Evolutionary conservation across 768 basidiomycete species (phyloP).

Genomic region (Lactarius trivialis): DNA sequence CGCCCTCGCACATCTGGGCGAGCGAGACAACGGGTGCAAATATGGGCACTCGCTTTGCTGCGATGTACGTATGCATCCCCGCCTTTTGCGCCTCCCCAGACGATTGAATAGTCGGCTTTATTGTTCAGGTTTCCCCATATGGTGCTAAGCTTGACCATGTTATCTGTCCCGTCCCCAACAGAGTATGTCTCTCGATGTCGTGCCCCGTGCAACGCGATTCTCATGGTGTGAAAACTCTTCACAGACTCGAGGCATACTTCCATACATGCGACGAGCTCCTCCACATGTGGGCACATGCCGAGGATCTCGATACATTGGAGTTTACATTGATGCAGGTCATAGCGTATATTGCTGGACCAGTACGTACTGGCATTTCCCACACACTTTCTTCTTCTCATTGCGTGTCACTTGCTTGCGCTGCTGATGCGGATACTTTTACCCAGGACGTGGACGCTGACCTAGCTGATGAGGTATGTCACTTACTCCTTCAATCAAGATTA

Average conservation of each 20-base stretch:
- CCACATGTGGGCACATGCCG: slow-evolving; percentile 27
- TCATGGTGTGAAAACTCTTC: not conserved
- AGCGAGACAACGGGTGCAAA: slow-evolving; percentile 25
- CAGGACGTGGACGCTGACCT: slow-evolving; percentile 14
- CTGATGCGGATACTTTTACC: not conserved
- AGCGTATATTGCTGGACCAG: slow-evolving; percentile 24
- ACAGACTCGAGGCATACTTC: slow-evolving; percentile 18
- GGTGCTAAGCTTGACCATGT: slow-evolving; percentile 18
- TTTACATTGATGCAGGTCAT: slow-evolving; percentile 25
- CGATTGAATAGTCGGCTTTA: not conserved
- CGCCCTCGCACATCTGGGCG: slow-evolving; percentile 28
- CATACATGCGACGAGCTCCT: slow-evolving; percentile 27
- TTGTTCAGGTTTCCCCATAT: slow-evolving; percentile 20
- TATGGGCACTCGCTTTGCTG: slow-evolving; percentile 25
- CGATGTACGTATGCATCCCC: slow-evolving; percentile 10
- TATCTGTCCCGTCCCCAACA: slow-evolving; percentile 20
- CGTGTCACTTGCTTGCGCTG: not conserved
- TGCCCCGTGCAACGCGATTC: not conserved
- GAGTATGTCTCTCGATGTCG: slow-evolving; percentile 10
- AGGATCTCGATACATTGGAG: slow-evolving; percentile 26
- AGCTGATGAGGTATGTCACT: slow-evolving; percentile 12
- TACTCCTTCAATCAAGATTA: not conserved
- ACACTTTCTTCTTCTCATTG: not conserved
- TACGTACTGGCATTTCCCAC: not conserved
- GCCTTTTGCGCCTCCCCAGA: not conserved